Conservation (phyloP, 805 yeast species). For the Candida cerambycidarum region DNA sequence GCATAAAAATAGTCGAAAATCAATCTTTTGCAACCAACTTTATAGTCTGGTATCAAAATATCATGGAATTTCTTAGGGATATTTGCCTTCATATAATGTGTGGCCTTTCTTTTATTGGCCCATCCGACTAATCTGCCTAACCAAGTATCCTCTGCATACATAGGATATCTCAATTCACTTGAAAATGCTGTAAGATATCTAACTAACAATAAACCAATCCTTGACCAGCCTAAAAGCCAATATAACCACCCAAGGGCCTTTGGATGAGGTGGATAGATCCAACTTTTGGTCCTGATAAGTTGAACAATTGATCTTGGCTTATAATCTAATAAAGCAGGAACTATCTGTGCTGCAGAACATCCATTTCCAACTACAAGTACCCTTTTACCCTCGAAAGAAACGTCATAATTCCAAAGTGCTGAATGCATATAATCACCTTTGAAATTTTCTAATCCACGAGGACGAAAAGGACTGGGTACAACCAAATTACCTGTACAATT, state of each 20-base stretch:
- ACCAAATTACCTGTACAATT: constrained; percentile 39
- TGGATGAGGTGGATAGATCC: constrained; percentile 41
- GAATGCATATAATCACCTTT: constrained; percentile 42
- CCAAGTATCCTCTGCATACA: constrained; percentile 31
- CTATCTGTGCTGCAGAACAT: constrained; percentile 42
- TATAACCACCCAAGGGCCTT: constrained; percentile 20
- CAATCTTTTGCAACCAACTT: constrained; percentile 43
- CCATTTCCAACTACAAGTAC: constrained; percentile 44
- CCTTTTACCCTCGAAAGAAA: constrained; percentile 31
- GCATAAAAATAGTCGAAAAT: constrained; percentile 39
- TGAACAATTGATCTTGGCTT: constrained; percentile 29
- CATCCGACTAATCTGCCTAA: constrained; percentile 27
- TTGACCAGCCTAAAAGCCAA: constrained; percentile 22
- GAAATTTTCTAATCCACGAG: constrained; percentile 34
- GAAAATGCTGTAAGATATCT: constrained; percentile 26
- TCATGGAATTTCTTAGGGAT: constrained; percentile 36
- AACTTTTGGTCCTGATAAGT: constrained; percentile 36
- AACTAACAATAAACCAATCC: constrained; percentile 28
- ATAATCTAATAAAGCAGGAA: constrained; percentile 35
- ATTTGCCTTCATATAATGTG: constrained; percentile 25
- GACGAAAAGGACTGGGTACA: constrained; percentile 28
- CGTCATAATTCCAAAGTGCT: constrained; percentile 37
- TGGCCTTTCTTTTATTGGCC: constrained; percentile 20
- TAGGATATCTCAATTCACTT: constrained; percentile 38
- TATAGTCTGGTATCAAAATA: constrained; percentile 34